These are phyloP conservation scores for Lentinula novae-zelandiae DNA, from an alignment of 1,284 basidiomycete species.

Conservation along the genomic window DNA sequence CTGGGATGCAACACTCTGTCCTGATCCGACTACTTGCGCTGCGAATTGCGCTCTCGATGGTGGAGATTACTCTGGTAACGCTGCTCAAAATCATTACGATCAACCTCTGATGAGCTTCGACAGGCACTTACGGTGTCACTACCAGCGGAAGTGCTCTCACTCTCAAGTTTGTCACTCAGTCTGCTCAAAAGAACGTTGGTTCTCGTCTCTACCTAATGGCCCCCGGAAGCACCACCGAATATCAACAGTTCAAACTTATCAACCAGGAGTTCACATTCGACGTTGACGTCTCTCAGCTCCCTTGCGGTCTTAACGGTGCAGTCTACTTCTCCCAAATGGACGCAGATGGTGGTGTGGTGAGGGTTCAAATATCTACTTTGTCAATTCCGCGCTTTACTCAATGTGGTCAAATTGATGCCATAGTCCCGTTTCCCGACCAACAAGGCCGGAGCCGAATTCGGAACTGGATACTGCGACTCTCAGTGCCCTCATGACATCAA, in stretches of 20 bases:
- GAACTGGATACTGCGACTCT: slow-evolving; percentile 52
- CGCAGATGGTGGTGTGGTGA: slow-evolving; percentile 43
- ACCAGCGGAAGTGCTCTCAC: slow-evolving; percentile 38
- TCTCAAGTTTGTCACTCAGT: slow-evolving; percentile 45
- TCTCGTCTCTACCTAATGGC: slow-evolving; percentile 55
- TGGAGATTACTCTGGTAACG: slow-evolving; percentile 12
- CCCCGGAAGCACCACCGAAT: slow-evolving; percentile 27
- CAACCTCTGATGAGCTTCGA: not conserved
- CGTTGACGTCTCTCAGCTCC: slow-evolving; percentile 33
- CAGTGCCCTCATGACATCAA: slow-evolving; percentile 52
- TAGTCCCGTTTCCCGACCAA: slow-evolving; percentile 29
- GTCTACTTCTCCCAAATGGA: slow-evolving; percentile 36
- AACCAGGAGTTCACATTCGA: slow-evolving; percentile 48
- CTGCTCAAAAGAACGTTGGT: slow-evolving; percentile 42
- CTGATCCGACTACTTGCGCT: slow-evolving; percentile 31
- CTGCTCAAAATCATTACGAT: not conserved
- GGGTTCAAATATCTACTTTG: slow-evolving; percentile 20
- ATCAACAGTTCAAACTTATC: slow-evolving; percentile 20
- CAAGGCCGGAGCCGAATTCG: slow-evolving; percentile 50
- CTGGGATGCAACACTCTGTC: slow-evolving; percentile 47
- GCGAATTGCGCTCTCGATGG: slow-evolving; percentile 58
- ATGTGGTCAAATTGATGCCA: not conserved
- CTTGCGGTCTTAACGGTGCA: slow-evolving; percentile 31
- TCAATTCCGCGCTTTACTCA: not conserved
- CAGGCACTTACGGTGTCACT: slow-evolving; percentile 38